Evolutionary conservation across 208 protist species (phyloP).

Genomic region (Trypanosoma platydactyli): DNA sequence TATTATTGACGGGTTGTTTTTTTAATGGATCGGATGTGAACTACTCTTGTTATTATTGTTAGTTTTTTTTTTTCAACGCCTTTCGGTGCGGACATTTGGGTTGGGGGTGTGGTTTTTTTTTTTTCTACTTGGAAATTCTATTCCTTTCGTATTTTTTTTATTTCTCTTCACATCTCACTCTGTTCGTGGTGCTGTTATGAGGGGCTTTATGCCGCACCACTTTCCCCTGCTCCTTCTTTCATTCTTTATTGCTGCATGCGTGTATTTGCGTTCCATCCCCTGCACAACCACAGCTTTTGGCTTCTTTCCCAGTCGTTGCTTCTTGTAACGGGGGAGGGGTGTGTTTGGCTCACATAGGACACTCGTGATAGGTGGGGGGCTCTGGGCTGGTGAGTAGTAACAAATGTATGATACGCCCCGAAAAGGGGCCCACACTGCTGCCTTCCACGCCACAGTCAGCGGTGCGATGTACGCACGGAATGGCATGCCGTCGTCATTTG

Average conservation of each 20-base stretch:
- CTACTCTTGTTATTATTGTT: constrained; percentile 25
- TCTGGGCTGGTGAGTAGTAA: too few species aligned
- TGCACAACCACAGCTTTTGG: constrained; percentile 3
- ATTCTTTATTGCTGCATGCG: neutral
- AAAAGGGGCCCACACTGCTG: neutral
- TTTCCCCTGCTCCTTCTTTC: neutral
- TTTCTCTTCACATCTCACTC: too few species aligned
- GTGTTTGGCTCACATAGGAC: too few species aligned
- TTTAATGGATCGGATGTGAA: neutral
- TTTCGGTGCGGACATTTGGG: neutral
- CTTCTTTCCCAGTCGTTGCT: neutral
- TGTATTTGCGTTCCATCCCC: neutral
- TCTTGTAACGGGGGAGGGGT: neutral
- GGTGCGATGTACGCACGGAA: constrained; percentile 6
- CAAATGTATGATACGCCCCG: neutral
- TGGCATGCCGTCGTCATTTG: constrained; percentile 30
- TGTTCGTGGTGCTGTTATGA: neutral
- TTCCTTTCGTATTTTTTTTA: too few species aligned
- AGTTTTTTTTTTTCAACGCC: constrained; percentile 6
- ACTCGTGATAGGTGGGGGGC: too few species aligned
- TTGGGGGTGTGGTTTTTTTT: too few species aligned
- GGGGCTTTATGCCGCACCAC: neutral
- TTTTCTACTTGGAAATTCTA: too few species aligned
- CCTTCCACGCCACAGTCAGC: neutral
- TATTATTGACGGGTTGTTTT: constrained; percentile 5